Conservation (phyloP, 2,329 filamentous ascomycete genomes). For the Fusarium nanum region DNA sequence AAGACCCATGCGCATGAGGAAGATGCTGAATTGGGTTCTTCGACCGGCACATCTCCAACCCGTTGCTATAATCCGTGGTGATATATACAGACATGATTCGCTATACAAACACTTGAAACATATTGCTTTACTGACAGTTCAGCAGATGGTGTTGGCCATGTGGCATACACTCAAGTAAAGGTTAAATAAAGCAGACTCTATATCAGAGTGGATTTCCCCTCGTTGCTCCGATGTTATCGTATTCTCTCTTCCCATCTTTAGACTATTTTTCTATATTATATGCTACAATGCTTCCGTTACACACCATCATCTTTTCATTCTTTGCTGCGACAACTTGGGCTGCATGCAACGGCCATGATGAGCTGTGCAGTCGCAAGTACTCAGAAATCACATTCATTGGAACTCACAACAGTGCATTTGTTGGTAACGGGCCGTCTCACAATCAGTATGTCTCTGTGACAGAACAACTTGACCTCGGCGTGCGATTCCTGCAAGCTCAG, state of each 20-base stretch:
- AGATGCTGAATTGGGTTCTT: slow-evolving; percentile 6
- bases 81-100: slow-evolving; percentile 14
- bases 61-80: slow-evolving; percentile 5
- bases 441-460: slow-evolving; percentile 71
- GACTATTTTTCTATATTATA: not conserved
- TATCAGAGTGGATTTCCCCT: not conserved
- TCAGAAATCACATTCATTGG: slow-evolving; percentile 71
- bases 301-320: slow-evolving; percentile 12
- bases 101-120: slow-evolving; percentile 17
- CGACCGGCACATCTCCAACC: not conserved
- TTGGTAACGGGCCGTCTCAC: slow-evolving; percentile 63
- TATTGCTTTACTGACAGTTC: not conserved
- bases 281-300: slow-evolving; percentile 32
- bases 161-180: not conserved
- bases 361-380: slow-evolving; percentile 67
- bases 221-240: not conserved
- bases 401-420: slow-evolving; percentile 74
- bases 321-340: slow-evolving; percentile 39
- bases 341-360: slow-evolving; percentile 67
- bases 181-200: not conserved
- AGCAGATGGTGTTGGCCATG: not conserved
- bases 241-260: not conserved
- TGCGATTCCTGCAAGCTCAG: slow-evolving; percentile 73
- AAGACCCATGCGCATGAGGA: slow-evolving; percentile 2
- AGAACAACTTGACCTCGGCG: slow-evolving; percentile 69